Conservation (phyloP, 176 grass and related monocot species). For the Bonia amplexicaulis region DNA sequence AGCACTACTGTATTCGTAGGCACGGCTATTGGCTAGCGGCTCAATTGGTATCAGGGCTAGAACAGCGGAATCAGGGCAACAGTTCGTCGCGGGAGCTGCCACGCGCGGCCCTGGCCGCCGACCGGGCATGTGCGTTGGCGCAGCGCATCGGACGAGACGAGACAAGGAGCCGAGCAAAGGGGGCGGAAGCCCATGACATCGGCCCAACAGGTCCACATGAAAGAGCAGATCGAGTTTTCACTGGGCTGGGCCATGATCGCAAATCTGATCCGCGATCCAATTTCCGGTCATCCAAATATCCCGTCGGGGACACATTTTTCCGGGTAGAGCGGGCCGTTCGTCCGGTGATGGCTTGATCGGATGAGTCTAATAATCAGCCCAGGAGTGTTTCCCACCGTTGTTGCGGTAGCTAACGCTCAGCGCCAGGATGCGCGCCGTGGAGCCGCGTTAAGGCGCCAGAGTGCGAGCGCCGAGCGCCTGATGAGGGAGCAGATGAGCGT, state of each 20-base stretch:
- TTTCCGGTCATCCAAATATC: background rate
- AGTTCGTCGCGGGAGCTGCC: no score
- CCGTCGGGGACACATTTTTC: background rate
- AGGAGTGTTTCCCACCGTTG: background rate
- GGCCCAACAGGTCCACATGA: background rate
- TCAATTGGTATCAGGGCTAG: background rate
- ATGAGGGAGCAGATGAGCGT: background rate
- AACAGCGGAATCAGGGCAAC: no score
- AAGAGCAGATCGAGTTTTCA: background rate
- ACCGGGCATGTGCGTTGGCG: no score
- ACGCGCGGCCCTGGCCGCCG: no score
- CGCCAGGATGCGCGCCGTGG: background rate
- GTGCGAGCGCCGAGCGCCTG: background rate
- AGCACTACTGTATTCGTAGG: background rate
- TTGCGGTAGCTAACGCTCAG: no score
- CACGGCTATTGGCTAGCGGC: background rate
- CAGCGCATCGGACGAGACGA: no score
- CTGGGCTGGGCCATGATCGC: no score
- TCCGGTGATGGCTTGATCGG: background rate
- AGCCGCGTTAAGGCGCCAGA: background rate
- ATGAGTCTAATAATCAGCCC: background rate
- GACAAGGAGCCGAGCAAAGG: background rate
- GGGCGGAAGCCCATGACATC: background rate
- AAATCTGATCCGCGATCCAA: background rate
- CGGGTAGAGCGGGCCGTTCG: background rate